Conservation (phyloP, 208 protist genomes). For the Blechomonas ayalai region DNA sequence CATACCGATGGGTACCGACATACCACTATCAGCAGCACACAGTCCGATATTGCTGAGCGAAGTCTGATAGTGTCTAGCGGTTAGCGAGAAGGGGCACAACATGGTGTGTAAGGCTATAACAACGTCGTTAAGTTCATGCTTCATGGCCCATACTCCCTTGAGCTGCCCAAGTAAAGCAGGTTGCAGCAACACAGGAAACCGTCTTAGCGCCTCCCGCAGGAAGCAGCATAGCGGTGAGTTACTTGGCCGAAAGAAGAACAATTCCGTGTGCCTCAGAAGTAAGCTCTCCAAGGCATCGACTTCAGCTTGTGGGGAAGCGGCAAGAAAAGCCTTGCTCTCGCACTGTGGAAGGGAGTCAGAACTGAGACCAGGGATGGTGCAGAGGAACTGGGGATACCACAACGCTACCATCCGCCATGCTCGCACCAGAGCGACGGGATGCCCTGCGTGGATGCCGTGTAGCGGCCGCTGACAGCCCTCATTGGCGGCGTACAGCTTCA, state of each 20-base stretch:
- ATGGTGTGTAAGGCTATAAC: conserved; percentile 39
- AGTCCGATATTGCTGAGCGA: too few relatives aligned
- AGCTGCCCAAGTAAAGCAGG: conserved; percentile 28
- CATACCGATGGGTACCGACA: not conserved
- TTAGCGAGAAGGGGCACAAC: conserved; percentile 32
- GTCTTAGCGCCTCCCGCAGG: conserved; percentile 42
- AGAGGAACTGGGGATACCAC: too few relatives aligned
- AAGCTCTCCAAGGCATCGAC: conserved; percentile 14
- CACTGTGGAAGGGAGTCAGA: too few relatives aligned
- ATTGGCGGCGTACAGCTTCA: conserved; percentile 45
- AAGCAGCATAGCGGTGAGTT: conserved; percentile 65
- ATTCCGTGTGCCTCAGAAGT: conserved; percentile 19
- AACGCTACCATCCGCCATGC: too few relatives aligned
- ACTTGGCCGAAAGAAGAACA: conserved; percentile 52
- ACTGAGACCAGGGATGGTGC: too few relatives aligned
- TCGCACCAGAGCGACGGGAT: too few relatives aligned
- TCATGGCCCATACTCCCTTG: conserved; percentile 45
- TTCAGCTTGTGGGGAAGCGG: too few relatives aligned
- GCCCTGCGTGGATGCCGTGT: too few relatives aligned
- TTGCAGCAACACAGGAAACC: conserved; percentile 47
- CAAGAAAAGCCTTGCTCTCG: too few relatives aligned
- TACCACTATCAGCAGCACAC: not conserved
- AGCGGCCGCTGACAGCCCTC: too few relatives aligned
- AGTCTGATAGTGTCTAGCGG: not conserved
- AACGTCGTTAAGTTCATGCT: conserved; percentile 49